Evolutionary conservation across 75 land plant species (phyloP), one percentile per base, ranked within the genome.

Genomic region (Sequoia sempervirens): DNA sequence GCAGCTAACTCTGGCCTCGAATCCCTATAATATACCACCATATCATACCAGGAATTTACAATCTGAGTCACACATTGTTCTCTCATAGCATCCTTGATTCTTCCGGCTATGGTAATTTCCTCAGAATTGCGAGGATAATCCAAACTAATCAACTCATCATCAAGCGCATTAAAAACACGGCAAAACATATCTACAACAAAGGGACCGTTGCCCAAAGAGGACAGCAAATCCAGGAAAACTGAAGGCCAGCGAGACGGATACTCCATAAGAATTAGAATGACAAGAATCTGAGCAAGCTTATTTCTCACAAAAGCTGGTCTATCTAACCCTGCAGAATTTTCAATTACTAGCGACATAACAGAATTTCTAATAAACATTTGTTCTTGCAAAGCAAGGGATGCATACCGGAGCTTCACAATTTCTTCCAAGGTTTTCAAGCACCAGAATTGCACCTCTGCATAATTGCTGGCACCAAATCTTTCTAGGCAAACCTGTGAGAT

Each of bases 41-140:
- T 84, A 74, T 95, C 92, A 68, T 96, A 98, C 95, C 98, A 98
- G 3, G 89, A 91, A n/a, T 88, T 87, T 26, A 92, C 98, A 40
- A 98, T 92, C 90, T 93, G 94, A 38, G 92, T 72, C 20, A 95
- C 92, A 87, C 99, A 96, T 64, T 98, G 99, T 75, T 88, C 90
- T 88, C 99, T 88, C 95, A 98, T 98, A 7, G 93, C 91, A 88
- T 98, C 99, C 88, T 98, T 98, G 41, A 98, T 87, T 81, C 94
- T 80, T 14, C 84, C 89, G 0, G 97, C 95, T 12, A 83, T 88
- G 3, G 90, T 87, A 17, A 84, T 28, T 72, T 96, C 97, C 15
- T 89, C 95, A 3, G 87, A 70, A 30, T 84, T 89, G 17, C 96
- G 75, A 1, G 93, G 96, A 80, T 93, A 94, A 78, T 98, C 99